Conservation (phyloP, 2,329 filamentous ascomycete species). For the Paraphaeosphaeria minitans region DNA sequence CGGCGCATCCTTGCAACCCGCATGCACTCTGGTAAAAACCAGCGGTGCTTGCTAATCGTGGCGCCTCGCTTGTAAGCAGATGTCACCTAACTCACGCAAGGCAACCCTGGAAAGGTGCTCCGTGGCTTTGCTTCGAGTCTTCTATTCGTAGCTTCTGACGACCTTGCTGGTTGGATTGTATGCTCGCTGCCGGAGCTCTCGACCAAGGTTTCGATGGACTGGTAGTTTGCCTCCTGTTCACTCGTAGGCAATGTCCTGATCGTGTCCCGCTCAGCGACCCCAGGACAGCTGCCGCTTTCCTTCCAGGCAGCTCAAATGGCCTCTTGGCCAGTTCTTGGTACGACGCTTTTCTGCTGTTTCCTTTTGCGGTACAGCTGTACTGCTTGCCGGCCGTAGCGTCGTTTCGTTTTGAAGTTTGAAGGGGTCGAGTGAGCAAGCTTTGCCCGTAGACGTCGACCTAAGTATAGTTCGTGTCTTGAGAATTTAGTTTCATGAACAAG, state of each 20-base stretch:
- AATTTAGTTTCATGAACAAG: too few species aligned
- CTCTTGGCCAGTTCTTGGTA: constrained; percentile 13
- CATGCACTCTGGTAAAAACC: constrained; percentile 4
- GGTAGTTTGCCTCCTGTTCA: not conserved
- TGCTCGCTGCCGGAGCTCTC: not conserved
- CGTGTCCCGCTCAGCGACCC: not conserved
- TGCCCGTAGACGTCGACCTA: not conserved
- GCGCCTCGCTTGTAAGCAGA: constrained; percentile 7
- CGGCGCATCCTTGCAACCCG: not conserved
- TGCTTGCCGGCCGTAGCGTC: constrained; percentile 22
- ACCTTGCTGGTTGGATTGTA: not conserved
- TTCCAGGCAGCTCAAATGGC: not conserved
- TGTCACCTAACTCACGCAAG: constrained; percentile 5
- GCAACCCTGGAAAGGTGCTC: not conserved
- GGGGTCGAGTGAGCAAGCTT: constrained; percentile 23
- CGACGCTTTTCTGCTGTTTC: constrained; percentile 16
- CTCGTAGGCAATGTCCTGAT: not conserved
- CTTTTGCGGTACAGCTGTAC: constrained; percentile 26
- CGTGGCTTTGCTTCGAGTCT: not conserved
- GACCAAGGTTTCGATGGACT: not conserved
- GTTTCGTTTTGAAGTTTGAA: constrained; percentile 18
- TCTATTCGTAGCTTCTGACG: not conserved
- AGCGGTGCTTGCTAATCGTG: constrained; percentile 16
- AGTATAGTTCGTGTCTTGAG: too few species aligned
- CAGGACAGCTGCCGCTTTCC: not conserved